Conservation (phyloP, 805 yeast species). For the Metschnikowia bowlesiae region DNA sequence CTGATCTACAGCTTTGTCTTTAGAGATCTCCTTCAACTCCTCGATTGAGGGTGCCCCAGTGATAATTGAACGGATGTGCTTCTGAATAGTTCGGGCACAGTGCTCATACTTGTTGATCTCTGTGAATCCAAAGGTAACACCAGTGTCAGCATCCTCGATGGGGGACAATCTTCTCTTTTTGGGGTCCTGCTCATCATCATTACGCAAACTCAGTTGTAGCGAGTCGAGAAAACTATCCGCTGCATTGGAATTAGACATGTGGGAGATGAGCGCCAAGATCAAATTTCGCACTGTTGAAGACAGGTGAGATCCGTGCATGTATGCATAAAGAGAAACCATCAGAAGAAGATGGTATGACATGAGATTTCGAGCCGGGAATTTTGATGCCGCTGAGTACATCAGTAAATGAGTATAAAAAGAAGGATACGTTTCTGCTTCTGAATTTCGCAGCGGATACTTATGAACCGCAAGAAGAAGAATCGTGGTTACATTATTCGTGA, state of each 20-base stretch:
- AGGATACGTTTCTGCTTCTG: too few relatives aligned
- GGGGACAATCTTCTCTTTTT: not conserved
- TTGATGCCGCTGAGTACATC: not conserved
- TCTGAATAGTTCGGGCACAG: conserved; percentile 40
- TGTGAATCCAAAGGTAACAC: conserved; percentile 25
- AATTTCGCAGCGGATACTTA: not conserved
- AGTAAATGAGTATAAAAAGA: too few relatives aligned
- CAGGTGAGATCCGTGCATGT: not conserved
- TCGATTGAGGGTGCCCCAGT: conserved; percentile 53
- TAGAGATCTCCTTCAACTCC: conserved; percentile 33
- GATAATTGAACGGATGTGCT: conserved; percentile 31
- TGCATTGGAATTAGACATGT: not conserved
- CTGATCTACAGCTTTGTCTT: conserved; percentile 30
- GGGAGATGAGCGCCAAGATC: not conserved
- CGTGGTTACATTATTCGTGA: too few relatives aligned
- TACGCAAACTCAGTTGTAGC: not conserved
- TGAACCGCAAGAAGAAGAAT: too few relatives aligned
- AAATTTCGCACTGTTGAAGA: not conserved
- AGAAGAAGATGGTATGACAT: not conserved
- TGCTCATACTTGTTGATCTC: conserved; percentile 39
- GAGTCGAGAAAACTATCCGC: not conserved
- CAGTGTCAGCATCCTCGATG: not conserved
- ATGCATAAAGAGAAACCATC: not conserved
- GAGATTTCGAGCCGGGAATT: not conserved
- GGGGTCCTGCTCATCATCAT: not conserved